Base-by-base conservation (phyloP, 768 basidiomycete genomes). In the Suillus sp. region DNA sequence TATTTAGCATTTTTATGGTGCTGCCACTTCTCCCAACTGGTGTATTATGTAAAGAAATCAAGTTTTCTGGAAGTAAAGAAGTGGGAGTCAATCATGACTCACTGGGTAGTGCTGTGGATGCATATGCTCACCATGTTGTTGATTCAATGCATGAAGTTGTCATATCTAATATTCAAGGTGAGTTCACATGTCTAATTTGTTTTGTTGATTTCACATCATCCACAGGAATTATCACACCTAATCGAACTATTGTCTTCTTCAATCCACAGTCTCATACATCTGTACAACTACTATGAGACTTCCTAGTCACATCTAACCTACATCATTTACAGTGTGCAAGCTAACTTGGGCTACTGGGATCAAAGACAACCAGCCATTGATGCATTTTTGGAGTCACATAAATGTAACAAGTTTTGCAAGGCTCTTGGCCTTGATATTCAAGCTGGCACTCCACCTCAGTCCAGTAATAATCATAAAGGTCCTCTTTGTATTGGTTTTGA, bases 91-190 rank as follows among this genome's bases (percentile, higher is more conserved):
- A 68, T 45, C 54, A 60, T 20, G 62, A 69, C 51, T 25, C 47
- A 13, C 37, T 73, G 53, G 68, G 64, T 4, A 38, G 63, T 34
- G 64, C 62, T n/a, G n/a, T n/a, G n/a, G n/a, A 72, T 68, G 72
- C 72, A 9, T 72, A 65, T 65, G 65, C 65, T 3, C 71, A 73
- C 43, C 68, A 72, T 61, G 59, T 63, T 35, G 57, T 66, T n/a
- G 65, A 73, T 51, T 66, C 57, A 16, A 30, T 53, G 18, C 22
- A 65, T 11, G 35, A 42, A 10, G 25, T 65, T 10, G 27, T 73
- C 16, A 43, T 71, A 7, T 63, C 59, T 20, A 65, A 73, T 60
- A 34, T 73, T 13, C 72, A 73, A 71, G 71, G 71, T 69, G 63
- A 35, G 60, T 54, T 20, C 16, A 27, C 13, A 20, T 11, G 3